A percentile compares a stretch with the other conserved stretches of the same genome.
Conservation (phyloP, 2,329 filamentous ascomycete species). For the Cercospora sojina region DNA sequence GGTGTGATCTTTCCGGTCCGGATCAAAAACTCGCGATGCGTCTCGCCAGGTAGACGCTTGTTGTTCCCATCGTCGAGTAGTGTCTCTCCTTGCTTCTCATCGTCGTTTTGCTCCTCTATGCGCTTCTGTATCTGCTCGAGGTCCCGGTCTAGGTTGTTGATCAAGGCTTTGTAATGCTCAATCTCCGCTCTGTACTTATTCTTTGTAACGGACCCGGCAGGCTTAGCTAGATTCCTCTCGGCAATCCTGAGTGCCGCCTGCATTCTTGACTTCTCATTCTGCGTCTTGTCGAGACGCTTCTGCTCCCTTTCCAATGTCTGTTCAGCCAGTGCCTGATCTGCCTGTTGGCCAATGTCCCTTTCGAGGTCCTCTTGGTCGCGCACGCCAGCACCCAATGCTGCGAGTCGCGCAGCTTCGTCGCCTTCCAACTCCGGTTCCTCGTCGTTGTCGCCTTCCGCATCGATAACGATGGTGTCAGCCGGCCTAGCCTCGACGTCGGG, state of each 20-base stretch:
- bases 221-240: constrained; percentile 57
- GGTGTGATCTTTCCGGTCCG: constrained; percentile 97
- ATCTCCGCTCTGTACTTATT: constrained; percentile 65
- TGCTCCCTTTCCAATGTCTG: constrained; percentile 64
- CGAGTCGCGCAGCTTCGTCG: constrained; percentile 44
- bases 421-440: constrained; percentile 11
- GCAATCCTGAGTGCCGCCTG: constrained; percentile 63
- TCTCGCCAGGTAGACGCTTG: constrained; percentile 72
- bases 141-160: constrained; percentile 67
- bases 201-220: constrained; percentile 56
- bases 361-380: constrained; percentile 89
- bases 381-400: constrained; percentile 48
- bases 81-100: constrained; percentile 43
- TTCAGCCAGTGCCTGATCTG: constrained; percentile 59
- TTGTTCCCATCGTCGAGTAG: constrained; percentile 51
- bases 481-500: neutral
- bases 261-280: constrained; percentile 56
- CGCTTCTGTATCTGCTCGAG: constrained; percentile 76
- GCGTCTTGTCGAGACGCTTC: constrained; percentile 60
- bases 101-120: constrained; percentile 61
- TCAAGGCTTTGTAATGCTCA: constrained; percentile 62
- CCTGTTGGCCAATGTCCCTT: constrained; percentile 72
- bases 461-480: neutral
- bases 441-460: neutral
- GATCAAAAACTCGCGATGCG: constrained; percentile 83